These are phyloP conservation scores for Mentha longifolia DNA, from an alignment of 257 asterid species.

Conservation along the genomic window DNA sequence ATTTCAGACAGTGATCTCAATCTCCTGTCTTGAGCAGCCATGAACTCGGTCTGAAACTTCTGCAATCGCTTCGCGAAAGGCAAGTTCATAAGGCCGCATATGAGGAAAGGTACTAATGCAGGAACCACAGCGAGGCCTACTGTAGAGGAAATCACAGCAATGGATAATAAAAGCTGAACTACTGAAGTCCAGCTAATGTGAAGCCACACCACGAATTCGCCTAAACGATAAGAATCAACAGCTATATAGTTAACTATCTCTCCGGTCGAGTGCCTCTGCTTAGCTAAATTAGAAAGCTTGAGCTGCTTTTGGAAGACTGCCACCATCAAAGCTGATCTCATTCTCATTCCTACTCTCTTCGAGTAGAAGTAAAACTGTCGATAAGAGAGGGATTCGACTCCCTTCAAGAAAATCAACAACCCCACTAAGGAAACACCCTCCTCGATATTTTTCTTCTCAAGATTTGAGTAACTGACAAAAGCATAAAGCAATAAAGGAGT, in stretches of 20 bases:
- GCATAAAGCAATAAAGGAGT: slow-evolving; percentile 68
- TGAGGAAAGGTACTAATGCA: slow-evolving; percentile 60
- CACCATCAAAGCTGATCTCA: slow-evolving; percentile 74
- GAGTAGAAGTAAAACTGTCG: slow-evolving; percentile 69
- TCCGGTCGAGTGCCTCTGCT: slow-evolving; percentile 65
- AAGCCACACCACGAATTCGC: slow-evolving; percentile 71
- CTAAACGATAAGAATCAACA: slow-evolving; percentile 79
- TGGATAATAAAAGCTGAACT: slow-evolving; percentile 49
- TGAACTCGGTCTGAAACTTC: slow-evolving; percentile 65
- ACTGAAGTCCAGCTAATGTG: slow-evolving; percentile 56
- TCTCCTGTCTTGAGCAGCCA: slow-evolving; percentile 69
- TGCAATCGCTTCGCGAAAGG: slow-evolving; percentile 67
- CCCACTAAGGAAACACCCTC: slow-evolving; percentile 59
- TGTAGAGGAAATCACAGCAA: slow-evolving; percentile 48
- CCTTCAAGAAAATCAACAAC: slow-evolving; percentile 50
- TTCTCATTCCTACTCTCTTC: slow-evolving; percentile 65
- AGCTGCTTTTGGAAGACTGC: slow-evolving; percentile 70
- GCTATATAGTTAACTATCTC: slow-evolving; percentile 74
- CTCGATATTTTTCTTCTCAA: slow-evolving; percentile 31
- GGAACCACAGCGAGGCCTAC: slow-evolving; percentile 74
- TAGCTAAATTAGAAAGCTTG: slow-evolving; percentile 59
- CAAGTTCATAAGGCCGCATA: slow-evolving; percentile 61
- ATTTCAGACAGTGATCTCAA: slow-evolving; percentile 69
- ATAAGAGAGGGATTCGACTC: slow-evolving; percentile 55
- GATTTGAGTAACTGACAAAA: slow-evolving; percentile 57